Percentiles rank a stretch among this genome's conserved stretches.
These are phyloP conservation scores for Paulownia fortunei DNA, from an alignment of 257 asterid genomes.

Conservation along the genomic window DNA sequence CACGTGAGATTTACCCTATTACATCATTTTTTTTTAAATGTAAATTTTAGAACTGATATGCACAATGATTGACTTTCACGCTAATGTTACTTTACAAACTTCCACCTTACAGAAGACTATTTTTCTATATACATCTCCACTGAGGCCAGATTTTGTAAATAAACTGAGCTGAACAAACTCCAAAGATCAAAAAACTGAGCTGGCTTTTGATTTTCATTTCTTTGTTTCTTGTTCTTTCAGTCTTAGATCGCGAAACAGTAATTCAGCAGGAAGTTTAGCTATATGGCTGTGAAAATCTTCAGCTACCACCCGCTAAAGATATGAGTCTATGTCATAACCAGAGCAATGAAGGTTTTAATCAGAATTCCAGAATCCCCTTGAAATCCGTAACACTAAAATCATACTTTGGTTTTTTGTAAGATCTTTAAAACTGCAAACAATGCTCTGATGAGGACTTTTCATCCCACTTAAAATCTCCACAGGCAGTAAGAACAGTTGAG, in stretches of 20 bases:
- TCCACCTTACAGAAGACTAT: background rate
- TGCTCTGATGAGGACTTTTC: conserved; percentile 38
- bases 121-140: background rate
- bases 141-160: background rate
- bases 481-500: conserved; percentile 70
- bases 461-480: conserved; percentile 67
- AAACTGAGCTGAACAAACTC: background rate
- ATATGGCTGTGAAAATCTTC: background rate
- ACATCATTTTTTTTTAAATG: background rate
- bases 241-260: background rate
- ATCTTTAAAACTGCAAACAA: conserved; percentile 40
- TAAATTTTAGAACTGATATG: background rate
- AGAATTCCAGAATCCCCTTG: background rate
- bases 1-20: background rate
- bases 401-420: background rate
- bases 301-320: background rate
- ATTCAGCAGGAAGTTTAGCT: background rate
- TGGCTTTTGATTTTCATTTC: background rate
- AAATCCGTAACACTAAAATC: background rate
- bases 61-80: conserved; percentile 28
- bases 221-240: conserved; percentile 14
- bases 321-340: background rate
- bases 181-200: background rate
- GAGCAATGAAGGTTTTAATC: background rate
- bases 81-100: background rate